Evolutionary conservation across 2,329 filamentous ascomycete genomes (phyloP), one percentile per base, ranked within the genome.

Genomic region (Beauveria scarabaeidicola): DNA sequence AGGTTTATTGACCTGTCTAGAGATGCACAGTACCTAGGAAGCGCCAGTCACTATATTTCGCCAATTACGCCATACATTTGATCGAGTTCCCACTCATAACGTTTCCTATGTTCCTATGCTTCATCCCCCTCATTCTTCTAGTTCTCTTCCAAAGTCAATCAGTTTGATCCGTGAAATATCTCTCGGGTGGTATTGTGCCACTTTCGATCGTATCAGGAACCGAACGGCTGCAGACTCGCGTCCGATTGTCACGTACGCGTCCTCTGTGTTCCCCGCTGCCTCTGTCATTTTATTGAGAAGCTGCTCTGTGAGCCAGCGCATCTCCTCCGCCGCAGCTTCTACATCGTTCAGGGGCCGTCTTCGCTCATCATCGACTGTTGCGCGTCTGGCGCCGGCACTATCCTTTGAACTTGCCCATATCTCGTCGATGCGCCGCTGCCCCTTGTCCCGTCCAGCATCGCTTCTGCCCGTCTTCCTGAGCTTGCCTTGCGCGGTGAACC

Each of bases 111-210:
- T n/a, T n/a, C n/a, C n/a, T 27, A 15, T 7, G 9, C 17, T n/a
- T n/a, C 17, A 6, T 21, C 15, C 36, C 25, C 21, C 48, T 73
- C 17, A 84, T 66, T 79, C 78, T 52, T 85, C 83, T 62, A 87
- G 67, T 63, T 86, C 84, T 61, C 81, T 79, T 17, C 84, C 84
- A 75, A 87, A 87, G 69, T 87, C 84, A 51, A 88, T 72, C 51
- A 88, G 69, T 53, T 81, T 78, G 55, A 88, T 70, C 67, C 74
- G 78, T 46, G 75, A 81, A 15, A 85, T 83, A 71, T 88, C 84
- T 63, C 76, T 81, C 3, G 83, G 84, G 65, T 88, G 84, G 64
- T 87, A 86, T 65, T 84, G 80, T 3, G 85, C 85, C 44, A 86
- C 84, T 66, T 86, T 86, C 41, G 83, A 84, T 59, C 85, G 74